These are phyloP conservation scores for Tricholoma terreum DNA, from an alignment of 768 basidiomycete genomes.

Conservation along the genomic window DNA sequence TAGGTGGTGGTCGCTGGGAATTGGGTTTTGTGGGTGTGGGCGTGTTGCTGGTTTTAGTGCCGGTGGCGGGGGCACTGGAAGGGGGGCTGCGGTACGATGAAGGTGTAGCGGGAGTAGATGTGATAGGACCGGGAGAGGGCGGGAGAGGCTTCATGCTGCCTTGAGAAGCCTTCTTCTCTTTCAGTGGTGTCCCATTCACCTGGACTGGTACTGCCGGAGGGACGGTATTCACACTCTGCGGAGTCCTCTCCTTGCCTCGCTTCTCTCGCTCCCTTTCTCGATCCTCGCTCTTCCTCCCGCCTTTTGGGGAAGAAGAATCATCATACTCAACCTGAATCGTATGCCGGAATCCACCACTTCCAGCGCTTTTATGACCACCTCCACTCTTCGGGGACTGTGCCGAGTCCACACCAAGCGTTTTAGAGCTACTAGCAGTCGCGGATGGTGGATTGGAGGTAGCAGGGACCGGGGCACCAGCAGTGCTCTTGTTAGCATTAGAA, in stretches of 20 bases:
- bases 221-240: constrained; percentile 4
- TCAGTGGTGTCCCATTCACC: constrained; percentile 15
- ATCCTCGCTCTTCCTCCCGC: constrained; percentile 32
- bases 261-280: constrained; percentile 18
- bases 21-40: constrained; percentile 10
- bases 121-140: constrained; percentile 17
- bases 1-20: neutral
- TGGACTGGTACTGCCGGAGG: constrained; percentile 6
- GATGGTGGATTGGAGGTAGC: neutral
- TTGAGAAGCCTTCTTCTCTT: constrained; percentile 32
- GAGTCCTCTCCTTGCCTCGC: neutral
- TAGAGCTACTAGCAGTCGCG: neutral
- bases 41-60: neutral
- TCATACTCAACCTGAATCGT: constrained; percentile 98
- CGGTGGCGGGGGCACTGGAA: neutral
- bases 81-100: neutral
- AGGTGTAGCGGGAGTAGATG: neutral
- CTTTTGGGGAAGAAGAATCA: constrained; percentile 43
- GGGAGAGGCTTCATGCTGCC: constrained; percentile 31
- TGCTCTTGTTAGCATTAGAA: neutral
- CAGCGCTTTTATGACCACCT: constrained; percentile 30
- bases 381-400: constrained; percentile 33
- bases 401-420: constrained; percentile 9
- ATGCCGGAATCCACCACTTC: constrained; percentile 58
- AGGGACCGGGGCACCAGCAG: neutral